Base-by-base conservation (phyloP, 805 yeast species). In the Torulaspora franciscae region DNA sequence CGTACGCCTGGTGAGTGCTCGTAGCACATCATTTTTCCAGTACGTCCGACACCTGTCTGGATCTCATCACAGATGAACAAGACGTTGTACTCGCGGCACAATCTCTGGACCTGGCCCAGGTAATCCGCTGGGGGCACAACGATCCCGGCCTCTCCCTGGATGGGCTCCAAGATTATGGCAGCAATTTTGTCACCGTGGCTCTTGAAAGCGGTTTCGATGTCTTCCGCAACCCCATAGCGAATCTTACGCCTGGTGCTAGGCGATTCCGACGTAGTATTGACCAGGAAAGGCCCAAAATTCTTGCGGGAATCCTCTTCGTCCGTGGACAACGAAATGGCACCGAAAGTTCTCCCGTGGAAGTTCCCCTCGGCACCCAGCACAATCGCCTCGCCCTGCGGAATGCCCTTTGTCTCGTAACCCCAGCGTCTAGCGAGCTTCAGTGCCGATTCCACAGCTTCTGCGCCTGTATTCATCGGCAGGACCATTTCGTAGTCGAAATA, bases 101-200 rank as follows among this genome's bases (percentile, higher is more conserved):
- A 73, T 43, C 69, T 80, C 54, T 78, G 77, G 26, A 90, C 96
- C 57, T 74, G 71, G 42, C 80, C 68, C 55, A 91, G 76, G 71
- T 90, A 91, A 58, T 79, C 95, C 40, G 65, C 70, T 54, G 93
- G 93, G 43, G 98, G 97, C 22, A 90, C 96, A 23, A 90, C 91
- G 54, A 91, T 91, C 56, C 98, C 98, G 27, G 98, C 98, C 67
- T 91, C 98, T 66, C 98, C 98, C 68, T 91, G 98, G 61, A 90
- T 90, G 51, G 97, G 97, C 71, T 91, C 98, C 57, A 91, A 78
- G 52, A 91, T 71, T 54, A 91, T 78, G 33, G 96, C 98, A 36
- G 96, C 95, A 53, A 91, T 80, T 64, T 80, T 82, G 65, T 85
- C 91, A 52, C 96, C 96, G 19, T 91, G 88, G 46, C 77, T 77